Conservation (phyloP, 2,329 filamentous ascomycete species). For the Venturiaceae sp. region DNA sequence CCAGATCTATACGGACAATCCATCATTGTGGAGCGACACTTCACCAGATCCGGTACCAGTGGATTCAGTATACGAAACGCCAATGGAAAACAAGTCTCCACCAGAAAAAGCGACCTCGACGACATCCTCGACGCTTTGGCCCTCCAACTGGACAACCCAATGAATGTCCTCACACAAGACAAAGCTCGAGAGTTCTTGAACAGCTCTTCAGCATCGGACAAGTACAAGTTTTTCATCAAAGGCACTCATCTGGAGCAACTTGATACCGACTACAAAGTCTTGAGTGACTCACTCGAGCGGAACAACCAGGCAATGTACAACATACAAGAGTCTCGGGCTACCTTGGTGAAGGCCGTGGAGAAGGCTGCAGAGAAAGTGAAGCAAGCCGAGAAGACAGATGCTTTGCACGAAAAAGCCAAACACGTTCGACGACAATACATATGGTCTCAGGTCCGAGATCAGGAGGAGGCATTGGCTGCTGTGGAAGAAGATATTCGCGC, state of each 20-base stretch:
- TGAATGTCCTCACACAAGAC: constrained; percentile 93
- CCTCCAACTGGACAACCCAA: constrained; percentile 90
- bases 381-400: background rate
- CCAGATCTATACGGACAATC: constrained; percentile 71
- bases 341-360: constrained; percentile 11
- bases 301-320: constrained; percentile 26
- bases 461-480: constrained; percentile 2
- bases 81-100: constrained; percentile 62
- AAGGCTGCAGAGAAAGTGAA: constrained; percentile 4
- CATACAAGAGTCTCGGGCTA: constrained; percentile 35
- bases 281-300: constrained; percentile 51
- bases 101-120: constrained; percentile 77
- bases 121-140: constrained; percentile 90
- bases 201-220: constrained; percentile 67
- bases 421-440: constrained; percentile 3
- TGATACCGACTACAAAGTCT: constrained; percentile 80
- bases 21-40: constrained; percentile 86
- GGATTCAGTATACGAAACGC: constrained; percentile 81
- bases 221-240: constrained; percentile 94
- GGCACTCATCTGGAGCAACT: constrained; percentile 90
- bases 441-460: constrained; percentile 8
- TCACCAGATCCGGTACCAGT: constrained; percentile 63
- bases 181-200: constrained; percentile 90
- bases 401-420: constrained; percentile 1
- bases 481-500: background rate